Evolutionary conservation across 2,329 filamentous ascomycete genomes (phyloP).

Genomic region (Akanthomyces lecanii): DNA sequence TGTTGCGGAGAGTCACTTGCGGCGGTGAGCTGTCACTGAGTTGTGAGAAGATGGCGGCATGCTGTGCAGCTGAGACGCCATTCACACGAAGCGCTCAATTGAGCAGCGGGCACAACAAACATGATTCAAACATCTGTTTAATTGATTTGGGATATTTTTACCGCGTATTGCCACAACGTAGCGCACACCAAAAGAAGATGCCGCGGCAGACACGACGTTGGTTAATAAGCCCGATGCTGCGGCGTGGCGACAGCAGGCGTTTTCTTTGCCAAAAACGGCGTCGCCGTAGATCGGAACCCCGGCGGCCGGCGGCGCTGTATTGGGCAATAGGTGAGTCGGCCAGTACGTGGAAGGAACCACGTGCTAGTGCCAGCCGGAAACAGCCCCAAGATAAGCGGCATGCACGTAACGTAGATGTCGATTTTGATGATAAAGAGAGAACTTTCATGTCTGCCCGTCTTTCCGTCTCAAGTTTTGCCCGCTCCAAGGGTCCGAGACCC

Average conservation of each 20-base stretch:
- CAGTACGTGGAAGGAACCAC: too few relatives aligned
- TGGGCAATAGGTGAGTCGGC: background rate
- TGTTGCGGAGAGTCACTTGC: background rate
- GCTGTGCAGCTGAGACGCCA: background rate
- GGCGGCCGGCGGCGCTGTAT: background rate
- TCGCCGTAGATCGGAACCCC: slow-evolving; percentile 15
- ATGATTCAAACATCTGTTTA: background rate
- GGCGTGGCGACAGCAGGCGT: background rate
- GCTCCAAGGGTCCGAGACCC: background rate
- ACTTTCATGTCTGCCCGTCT: background rate
- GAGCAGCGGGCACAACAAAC: background rate
- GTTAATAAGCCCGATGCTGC: background rate
- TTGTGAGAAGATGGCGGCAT: background rate
- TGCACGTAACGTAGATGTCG: background rate
- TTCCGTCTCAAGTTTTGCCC: background rate
- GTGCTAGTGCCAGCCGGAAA: too few relatives aligned
- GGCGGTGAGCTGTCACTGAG: background rate
- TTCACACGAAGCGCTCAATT: background rate
- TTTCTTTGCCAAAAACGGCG: slow-evolving; percentile 12
- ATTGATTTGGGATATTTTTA: background rate
- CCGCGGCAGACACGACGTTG: background rate
- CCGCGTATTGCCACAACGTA: background rate
- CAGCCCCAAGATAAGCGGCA: background rate
- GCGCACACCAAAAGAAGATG: too few relatives aligned
- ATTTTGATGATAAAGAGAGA: background rate